A percentile compares a stretch with the other conserved stretches of the same genome.
Evolutionary conservation across 2,329 filamentous ascomycete genomes (phyloP).

Genomic region (Nothophoma quercina): DNA sequence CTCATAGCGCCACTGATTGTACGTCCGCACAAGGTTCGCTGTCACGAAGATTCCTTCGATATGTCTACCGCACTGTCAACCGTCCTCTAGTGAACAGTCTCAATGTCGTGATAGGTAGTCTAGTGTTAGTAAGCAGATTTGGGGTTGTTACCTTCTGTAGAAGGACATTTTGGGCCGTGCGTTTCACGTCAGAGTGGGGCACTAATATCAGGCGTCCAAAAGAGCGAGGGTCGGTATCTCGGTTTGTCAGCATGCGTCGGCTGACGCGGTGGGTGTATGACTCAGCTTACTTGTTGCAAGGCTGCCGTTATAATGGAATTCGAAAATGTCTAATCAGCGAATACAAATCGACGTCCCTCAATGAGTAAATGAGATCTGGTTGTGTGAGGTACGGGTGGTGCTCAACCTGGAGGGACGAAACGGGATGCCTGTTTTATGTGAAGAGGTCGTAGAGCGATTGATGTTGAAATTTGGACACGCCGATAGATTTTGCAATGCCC

Average conservation of each 20-base stretch:
- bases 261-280: no score
- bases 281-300: no score
- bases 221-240: not conserved
- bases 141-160: not conserved
- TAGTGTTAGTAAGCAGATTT: not conserved
- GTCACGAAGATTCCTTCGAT: no score
- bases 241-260: conserved; percentile 15
- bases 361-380: conserved; percentile 41
- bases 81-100: not conserved
- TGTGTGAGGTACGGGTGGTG: conserved; percentile 47
- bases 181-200: not conserved
- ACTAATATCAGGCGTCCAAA: not conserved
- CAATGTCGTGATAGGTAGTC: not conserved
- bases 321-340: no score
- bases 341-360: no score
- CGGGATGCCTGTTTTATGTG: conserved; percentile 53
- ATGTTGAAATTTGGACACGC: conserved; percentile 45
- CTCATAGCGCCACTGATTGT: no score
- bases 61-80: no score
- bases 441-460: conserved; percentile 62
- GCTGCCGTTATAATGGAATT: no score
- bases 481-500: conserved; percentile 56
- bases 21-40: no score
- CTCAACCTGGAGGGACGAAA: conserved; percentile 46
- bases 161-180: conserved; percentile 10